These are phyloP conservation scores for Dianthus caryophyllus DNA, from an alignment of 148 eudicot species.

Conservation along the genomic window DNA sequence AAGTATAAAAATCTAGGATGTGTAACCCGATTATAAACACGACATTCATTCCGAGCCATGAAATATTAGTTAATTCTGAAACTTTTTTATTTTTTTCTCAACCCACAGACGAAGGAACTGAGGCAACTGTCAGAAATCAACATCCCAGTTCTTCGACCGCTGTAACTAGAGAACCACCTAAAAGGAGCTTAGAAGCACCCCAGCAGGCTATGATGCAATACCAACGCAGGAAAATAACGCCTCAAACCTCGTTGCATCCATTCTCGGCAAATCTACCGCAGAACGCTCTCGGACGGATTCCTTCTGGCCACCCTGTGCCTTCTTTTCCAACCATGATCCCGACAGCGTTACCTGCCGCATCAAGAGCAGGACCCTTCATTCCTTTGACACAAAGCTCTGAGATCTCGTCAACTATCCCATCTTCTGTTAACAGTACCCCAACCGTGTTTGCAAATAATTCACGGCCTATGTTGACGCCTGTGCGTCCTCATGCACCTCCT, in stretches of 20 bases:
- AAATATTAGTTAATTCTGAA: neutral
- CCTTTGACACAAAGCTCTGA: neutral
- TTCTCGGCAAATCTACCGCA: slow-evolving; percentile 22
- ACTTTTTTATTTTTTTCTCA: slow-evolving; percentile 3
- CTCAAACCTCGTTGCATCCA: slow-evolving; percentile 12
- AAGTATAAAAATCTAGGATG: too few species aligned
- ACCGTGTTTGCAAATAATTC: neutral
- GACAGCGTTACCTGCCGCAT: neutral
- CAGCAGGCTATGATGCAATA: neutral
- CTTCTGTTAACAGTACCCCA: neutral
- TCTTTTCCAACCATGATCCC: neutral
- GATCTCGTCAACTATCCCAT: neutral
- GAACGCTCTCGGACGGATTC: slow-evolving; percentile 19
- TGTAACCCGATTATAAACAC: too few species aligned
- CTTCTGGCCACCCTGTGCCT: slow-evolving; percentile 12
- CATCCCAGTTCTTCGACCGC: slow-evolving; percentile 10
- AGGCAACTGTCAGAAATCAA: neutral
- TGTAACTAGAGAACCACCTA: slow-evolving; percentile 1
- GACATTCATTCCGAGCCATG: too few species aligned
- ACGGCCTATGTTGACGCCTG: neutral
- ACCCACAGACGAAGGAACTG: slow-evolving; percentile 16
- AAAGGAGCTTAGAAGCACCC: slow-evolving; percentile 19
- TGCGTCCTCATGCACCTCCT: neutral
- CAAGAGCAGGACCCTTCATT: neutral
- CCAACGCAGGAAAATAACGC: slow-evolving; percentile 16